phyloP scores from a whole-genome alignment of 2,329 filamentous ascomycete species.

The Penicillium glabrum region DNA sequence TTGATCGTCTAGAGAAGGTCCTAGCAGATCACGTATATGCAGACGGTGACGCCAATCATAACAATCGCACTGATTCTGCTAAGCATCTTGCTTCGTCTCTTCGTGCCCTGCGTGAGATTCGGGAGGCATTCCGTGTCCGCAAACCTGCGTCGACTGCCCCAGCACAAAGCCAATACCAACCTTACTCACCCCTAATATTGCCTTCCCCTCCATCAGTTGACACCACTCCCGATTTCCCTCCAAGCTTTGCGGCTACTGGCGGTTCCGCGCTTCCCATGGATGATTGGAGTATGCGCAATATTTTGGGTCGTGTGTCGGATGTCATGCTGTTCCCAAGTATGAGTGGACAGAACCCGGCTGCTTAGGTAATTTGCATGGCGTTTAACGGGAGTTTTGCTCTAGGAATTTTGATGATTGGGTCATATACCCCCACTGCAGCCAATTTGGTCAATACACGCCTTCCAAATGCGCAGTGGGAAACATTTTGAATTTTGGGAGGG shows the following conservation, averaged over 20 bases:
- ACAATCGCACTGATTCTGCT: slow-evolving; percentile 33
- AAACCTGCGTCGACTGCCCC: slow-evolving; percentile 1
- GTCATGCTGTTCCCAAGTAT: slow-evolving; percentile 38
- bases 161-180: not conserved
- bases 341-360: slow-evolving; percentile 12
- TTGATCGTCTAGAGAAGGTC: slow-evolving; percentile 29
- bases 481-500: not conserved
- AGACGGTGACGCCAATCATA: slow-evolving; percentile 22
- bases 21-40: slow-evolving; percentile 34
- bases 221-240: slow-evolving; percentile 3
- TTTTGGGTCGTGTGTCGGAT: slow-evolving; percentile 34
- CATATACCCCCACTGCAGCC: not conserved
- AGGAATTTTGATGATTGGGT: not conserved
- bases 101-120: slow-evolving; percentile 33
- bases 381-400: not conserved
- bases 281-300: slow-evolving; percentile 30
- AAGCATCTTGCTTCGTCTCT: slow-evolving; percentile 35
- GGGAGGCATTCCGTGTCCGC: slow-evolving; percentile 26
- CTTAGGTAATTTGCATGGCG: not conserved
- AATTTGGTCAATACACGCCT: not conserved
- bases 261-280: slow-evolving; percentile 12
- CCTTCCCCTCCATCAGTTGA: slow-evolving; percentile 16
- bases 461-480: not conserved
- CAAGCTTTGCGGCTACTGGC: not conserved
- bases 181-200: slow-evolving; percentile 10